Percentiles rank a stretch among this genome's conserved stretches.
These are phyloP conservation scores for Cucumis cinereus DNA, from an alignment of 306 rosid genomes.

Conservation along the genomic window DNA sequence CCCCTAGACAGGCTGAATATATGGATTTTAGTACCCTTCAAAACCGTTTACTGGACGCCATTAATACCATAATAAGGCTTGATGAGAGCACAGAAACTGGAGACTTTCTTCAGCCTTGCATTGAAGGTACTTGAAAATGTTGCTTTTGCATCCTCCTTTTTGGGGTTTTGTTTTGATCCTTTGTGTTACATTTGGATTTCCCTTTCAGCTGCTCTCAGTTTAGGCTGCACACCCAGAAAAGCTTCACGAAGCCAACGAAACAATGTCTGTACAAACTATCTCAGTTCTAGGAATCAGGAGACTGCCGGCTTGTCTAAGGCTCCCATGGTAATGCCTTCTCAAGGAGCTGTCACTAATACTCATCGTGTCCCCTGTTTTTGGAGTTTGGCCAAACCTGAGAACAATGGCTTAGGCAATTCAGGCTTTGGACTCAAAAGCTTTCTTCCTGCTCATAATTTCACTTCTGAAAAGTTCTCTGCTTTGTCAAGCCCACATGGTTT, in stretches of 20 bases:
- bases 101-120: conserved; percentile 64
- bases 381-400: conserved; percentile 12
- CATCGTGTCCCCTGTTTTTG: conserved; percentile 15
- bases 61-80: conserved; percentile 48
- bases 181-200: background rate
- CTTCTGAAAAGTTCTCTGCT: background rate
- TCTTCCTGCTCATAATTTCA: background rate
- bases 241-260: conserved; percentile 56
- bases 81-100: conserved; percentile 51
- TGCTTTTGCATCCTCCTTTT: background rate
- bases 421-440: background rate
- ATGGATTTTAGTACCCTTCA: conserved; percentile 50
- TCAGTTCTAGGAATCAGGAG: conserved; percentile 24
- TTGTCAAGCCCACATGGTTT: conserved; percentile 17
- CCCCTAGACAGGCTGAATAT: conserved; percentile 49
- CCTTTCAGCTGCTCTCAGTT: conserved; percentile 50
- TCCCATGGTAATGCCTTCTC: conserved; percentile 6
- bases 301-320: background rate
- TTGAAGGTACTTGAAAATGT: conserved; percentile 47
- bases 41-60: conserved; percentile 55
- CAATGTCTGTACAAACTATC: conserved; percentile 42
- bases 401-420: conserved; percentile 5
- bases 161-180: background rate
- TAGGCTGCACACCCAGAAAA: conserved; percentile 57
- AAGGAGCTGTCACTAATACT: conserved; percentile 3